Conservation (phyloP, 2,329 filamentous ascomycete genomes). For the Botrytis paeoniae region DNA sequence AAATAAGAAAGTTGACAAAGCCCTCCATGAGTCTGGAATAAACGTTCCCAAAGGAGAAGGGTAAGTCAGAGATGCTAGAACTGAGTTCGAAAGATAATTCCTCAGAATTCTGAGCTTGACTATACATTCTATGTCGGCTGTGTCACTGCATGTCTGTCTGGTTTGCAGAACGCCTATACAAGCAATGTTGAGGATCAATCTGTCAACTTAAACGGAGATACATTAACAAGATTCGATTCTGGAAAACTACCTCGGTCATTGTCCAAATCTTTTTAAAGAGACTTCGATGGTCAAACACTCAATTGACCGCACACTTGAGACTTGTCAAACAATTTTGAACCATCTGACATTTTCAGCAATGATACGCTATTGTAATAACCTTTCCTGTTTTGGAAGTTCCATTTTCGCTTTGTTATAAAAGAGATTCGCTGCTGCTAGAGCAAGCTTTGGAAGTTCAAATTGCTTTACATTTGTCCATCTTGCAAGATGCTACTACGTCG, state of each 20-base stretch:
- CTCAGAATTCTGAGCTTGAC: neutral
- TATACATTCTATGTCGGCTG: neutral
- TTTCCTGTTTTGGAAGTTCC: neutral
- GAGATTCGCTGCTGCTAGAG: neutral
- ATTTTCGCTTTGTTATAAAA: neutral
- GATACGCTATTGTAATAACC: neutral
- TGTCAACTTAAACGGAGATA: neutral
- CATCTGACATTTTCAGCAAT: neutral
- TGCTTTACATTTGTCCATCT: neutral
- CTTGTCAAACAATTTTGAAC: neutral
- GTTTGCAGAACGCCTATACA: too few species aligned
- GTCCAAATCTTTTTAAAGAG: neutral
- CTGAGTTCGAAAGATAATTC: neutral
- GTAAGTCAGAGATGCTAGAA: neutral
- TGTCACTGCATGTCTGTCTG: neutral
- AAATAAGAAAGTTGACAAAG: neutral
- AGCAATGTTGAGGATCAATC: neutral
- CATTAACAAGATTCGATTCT: neutral
- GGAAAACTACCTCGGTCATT: neutral
- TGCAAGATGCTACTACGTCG: neutral
- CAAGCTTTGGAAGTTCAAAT: neutral
- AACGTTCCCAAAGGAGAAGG: neutral
- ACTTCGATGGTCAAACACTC: neutral
- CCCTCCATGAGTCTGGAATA: neutral
- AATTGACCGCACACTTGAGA: neutral